Evolutionary conservation across 805 yeast genomes (phyloP).

Genomic region (Cyberlindnera samutprakarnensis): DNA sequence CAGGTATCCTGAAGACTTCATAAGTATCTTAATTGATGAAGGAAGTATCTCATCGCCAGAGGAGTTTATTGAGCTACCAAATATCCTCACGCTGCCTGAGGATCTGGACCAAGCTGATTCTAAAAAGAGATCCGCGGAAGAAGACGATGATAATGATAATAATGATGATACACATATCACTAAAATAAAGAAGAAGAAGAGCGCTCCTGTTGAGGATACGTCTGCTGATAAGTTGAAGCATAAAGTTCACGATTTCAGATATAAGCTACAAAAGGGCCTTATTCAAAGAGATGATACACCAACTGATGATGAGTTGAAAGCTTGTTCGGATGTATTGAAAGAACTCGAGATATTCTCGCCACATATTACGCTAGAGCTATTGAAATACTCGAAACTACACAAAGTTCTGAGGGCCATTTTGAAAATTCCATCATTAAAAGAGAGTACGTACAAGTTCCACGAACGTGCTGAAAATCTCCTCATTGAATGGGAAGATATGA

Average conservation of each 20-base stretch:
- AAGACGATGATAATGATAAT: neutral
- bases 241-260: constrained; percentile 27
- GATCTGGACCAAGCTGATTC: too few species aligned
- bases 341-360: constrained; percentile 34
- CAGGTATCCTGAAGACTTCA: too few species aligned
- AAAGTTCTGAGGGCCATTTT: constrained; percentile 44
- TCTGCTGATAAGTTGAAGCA: constrained; percentile 2
- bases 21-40: too few species aligned
- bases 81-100: too few species aligned
- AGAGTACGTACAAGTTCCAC: constrained; percentile 39
- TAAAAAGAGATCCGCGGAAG: too few species aligned
- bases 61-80: too few species aligned
- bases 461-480: constrained; percentile 35
- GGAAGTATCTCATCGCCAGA: too few species aligned
- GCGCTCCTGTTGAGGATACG: constrained; percentile 1
- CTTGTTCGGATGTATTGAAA: constrained; percentile 25
- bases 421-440: constrained; percentile 31
- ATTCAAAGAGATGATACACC: constrained; percentile 35
- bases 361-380: constrained; percentile 29
- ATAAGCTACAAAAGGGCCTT: constrained; percentile 39
- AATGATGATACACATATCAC: too few species aligned
- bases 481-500: constrained; percentile 31
- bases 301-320: constrained; percentile 30
- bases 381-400: constrained; percentile 40
- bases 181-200: neutral